Percentiles rank a stretch among this genome's conserved stretches.
Conservation (phyloP, 805 yeast species). For the Dipodascus geniculatus region DNA sequence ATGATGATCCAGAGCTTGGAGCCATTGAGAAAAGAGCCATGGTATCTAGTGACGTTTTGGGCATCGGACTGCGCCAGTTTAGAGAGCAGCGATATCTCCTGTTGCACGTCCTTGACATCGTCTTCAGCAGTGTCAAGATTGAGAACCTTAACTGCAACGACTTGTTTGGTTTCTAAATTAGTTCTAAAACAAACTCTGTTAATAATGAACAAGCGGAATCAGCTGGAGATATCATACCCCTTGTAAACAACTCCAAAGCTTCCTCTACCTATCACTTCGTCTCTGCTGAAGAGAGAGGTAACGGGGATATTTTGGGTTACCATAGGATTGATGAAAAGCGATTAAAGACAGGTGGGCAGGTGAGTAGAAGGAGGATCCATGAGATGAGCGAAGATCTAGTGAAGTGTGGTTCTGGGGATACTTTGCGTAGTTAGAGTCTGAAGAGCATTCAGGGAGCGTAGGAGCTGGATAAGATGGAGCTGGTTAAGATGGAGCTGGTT, state of each 20-base stretch:
- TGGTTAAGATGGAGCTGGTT: too few species aligned
- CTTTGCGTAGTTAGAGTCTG: too few species aligned
- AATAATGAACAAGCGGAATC: constrained; percentile 19
- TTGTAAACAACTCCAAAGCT: constrained; percentile 95
- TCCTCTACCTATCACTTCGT: constrained; percentile 91
- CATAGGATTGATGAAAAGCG: neutral
- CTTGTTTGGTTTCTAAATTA: constrained; percentile 44
- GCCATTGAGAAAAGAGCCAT: constrained; percentile 77
- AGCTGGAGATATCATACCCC: constrained; percentile 40
- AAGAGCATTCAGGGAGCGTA: too few species aligned
- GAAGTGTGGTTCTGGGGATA: too few species aligned
- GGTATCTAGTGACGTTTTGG: constrained; percentile 88
- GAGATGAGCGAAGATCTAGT: too few species aligned
- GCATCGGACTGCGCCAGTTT: constrained; percentile 56
- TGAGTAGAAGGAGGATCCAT: too few species aligned
- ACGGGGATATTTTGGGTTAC: constrained; percentile 11
- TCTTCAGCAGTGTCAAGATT: constrained; percentile 89
- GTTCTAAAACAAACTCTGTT: constrained; percentile 4
- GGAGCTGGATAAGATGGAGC: too few species aligned
- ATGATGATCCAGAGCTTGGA: constrained; percentile 94
- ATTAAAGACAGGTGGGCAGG: too few species aligned
- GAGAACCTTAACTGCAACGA: constrained; percentile 86
- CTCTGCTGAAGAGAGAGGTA: constrained; percentile 50
- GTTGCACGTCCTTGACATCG: constrained; percentile 90
- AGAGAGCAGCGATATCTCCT: constrained; percentile 77